Base-by-base conservation (phyloP, 2,329 filamentous ascomycete species). In the Bretziella fagacearum region DNA sequence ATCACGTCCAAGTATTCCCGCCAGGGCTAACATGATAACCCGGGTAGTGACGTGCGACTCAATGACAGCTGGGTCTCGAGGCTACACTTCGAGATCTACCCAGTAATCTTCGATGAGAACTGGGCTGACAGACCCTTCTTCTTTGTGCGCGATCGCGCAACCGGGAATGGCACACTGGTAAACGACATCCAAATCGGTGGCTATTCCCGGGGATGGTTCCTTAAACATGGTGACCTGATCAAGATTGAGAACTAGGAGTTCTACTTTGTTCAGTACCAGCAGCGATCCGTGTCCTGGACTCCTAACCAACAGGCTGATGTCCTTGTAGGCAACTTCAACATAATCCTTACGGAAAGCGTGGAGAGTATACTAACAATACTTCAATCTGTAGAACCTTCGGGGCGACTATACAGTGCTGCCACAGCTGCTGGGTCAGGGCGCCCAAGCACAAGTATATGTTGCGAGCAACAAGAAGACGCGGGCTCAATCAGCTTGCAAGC, bases 401-500 rank as follows among this genome's bases (percentile, higher is more conserved):
- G 29, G 54, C 37, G 59, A 56, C 29, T 65, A 64, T 45, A 23
- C 45, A 0, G 46, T 66, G 26, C 59, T 60, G 4, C 51, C 58
- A 8, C 58, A 59, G 10, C 61, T 62, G 35, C 56, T 66, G 6
- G 63, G 63, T 1, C 54, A 58, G 27, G 63, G 63, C 2, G 56
- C 59, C 18, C 61, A 65, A 50, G 63, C 58, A 11, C 52, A 55
- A 13, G 62, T 65, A 10, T 62, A 60, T 41, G 54, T 65, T 5
- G 60, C 63, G 6, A 56, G 68, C 2, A 67, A 81, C 13, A 57
- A 62, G 20, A 58, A 58, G 5, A 72, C 69, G 0, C 64, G 67
- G 30, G 67, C 66, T 47, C 81, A 84, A 54, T 53, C 83, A 17
- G 79, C 78, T 8, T 85, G 81, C 63, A 84, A 85, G 55, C 63